Base-by-base conservation (phyloP, 495 filamentous ascomycete species). In the Penicillium riverlandense region DNA sequence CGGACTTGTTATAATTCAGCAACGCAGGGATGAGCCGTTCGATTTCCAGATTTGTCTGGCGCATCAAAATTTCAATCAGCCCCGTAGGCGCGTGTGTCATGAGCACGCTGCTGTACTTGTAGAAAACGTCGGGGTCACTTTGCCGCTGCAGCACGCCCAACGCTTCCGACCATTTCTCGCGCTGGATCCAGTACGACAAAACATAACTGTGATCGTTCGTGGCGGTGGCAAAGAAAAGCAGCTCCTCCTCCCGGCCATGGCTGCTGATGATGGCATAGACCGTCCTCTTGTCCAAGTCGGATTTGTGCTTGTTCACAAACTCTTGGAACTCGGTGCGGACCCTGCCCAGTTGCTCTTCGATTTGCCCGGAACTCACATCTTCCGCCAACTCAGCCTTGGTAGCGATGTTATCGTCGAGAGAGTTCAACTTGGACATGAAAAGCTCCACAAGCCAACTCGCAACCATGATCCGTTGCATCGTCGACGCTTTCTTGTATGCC, bases 361-460 rank as follows among this genome's bases (percentile, higher is more conserved):
- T 83, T 41, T 92, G 81, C 22, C 74, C 76, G 0, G 80, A 72
- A 49, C 78, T 86, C 13, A 80, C 70, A 15, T 77, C 80, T 48
- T 86, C 85, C 4, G 81, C 78, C 32, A 95, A 66, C 51, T 95
- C 88, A 1, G 88, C 88, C 50, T 90, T 85, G 0, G 94, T 95
- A 31, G 88, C 83, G 40, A 97, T 88, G 11, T 87, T 88, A 60
- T 98, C 92, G 57, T 97, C 94, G 0, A 98, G 79, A 4, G 84
- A 83, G 54, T 97, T 96, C 29, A 97, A 73, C 65, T 96, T 96
- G 3, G 88, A 85, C 92, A 98, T 98, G 63, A 92, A 97, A 7
- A 96, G 74, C 52, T 98, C 92, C 12, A 96, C 74, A 40, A 98
- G 78, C 92, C 92, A 98, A 54, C 83, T 89, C 16, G 92, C 85